These are phyloP conservation scores for Aphanoascus verrucosus DNA, from an alignment of 2,329 filamentous ascomycete species.

Conservation along the genomic window DNA sequence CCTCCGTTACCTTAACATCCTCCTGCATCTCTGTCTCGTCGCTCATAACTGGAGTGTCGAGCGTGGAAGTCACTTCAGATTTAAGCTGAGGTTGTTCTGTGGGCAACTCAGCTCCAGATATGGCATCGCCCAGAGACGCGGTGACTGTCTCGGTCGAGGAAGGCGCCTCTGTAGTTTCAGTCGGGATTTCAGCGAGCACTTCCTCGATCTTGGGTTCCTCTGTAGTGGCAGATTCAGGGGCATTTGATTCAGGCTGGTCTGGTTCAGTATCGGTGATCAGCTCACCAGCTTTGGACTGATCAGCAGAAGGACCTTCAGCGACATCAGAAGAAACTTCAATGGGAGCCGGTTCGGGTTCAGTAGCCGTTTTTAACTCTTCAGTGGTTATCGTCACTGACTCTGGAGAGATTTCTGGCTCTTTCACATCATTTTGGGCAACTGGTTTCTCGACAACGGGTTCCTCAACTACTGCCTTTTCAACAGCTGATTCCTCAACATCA, in stretches of 20 bases:
- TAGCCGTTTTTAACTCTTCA: background rate
- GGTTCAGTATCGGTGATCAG: background rate
- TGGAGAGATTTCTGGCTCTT: background rate
- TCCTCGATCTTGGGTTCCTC: background rate
- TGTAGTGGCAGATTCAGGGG: background rate
- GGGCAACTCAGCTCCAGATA: background rate
- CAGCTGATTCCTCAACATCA: too few relatives aligned
- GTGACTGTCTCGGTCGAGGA: background rate
- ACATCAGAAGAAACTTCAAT: background rate
- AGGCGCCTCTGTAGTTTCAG: background rate
- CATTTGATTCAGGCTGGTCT: background rate
- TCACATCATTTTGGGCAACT: background rate
- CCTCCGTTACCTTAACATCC: background rate
- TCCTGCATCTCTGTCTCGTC: background rate
- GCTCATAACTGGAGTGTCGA: background rate
- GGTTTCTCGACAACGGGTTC: background rate
- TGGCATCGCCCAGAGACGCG: background rate
- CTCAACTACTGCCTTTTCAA: too few relatives aligned
- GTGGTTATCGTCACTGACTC: background rate
- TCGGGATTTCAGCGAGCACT: background rate
- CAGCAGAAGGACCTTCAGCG: background rate
- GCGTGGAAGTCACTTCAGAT: background rate
- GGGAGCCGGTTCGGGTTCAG: background rate
- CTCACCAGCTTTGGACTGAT: background rate
- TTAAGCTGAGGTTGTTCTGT: background rate